Conservation (phyloP, 2,329 filamentous ascomycete species). For the Colletotrichum paranaense region DNA sequence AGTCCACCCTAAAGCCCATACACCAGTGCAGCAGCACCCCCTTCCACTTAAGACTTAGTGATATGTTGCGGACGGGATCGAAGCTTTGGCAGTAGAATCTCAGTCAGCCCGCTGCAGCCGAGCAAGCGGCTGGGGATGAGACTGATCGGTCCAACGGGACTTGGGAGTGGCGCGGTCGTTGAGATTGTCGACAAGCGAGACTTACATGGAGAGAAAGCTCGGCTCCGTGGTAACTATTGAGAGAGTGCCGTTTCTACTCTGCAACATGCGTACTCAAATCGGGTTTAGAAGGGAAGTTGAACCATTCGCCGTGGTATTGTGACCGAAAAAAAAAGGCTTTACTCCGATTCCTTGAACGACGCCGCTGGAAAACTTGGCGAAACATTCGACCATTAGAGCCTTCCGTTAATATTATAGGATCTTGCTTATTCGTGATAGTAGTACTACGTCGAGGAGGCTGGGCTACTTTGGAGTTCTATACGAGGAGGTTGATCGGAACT, state of each 20-base stretch:
- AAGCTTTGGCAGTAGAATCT: background rate
- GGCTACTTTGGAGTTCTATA: too few relatives aligned
- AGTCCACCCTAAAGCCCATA: background rate
- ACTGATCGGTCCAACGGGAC: background rate
- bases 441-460: too few relatives aligned
- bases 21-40: background rate
- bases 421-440: too few relatives aligned
- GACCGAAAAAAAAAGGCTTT: too few relatives aligned
- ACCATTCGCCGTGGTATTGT: too few relatives aligned
- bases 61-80: background rate
- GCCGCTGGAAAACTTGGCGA: too few relatives aligned
- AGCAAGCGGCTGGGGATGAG: constrained; percentile 3
- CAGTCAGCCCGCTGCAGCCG: background rate
- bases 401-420: too few relatives aligned
- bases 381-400: too few relatives aligned
- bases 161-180: background rate
- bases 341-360: too few relatives aligned
- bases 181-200: background rate
- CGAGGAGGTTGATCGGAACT: too few relatives aligned
- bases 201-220: background rate
- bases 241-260: background rate
- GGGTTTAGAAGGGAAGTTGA: too few relatives aligned
- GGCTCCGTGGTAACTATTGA: background rate
- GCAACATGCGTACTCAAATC: background rate
- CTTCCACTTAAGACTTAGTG: background rate